These are phyloP conservation scores for Ophiostoma fasciatum DNA, from an alignment of 2,329 filamentous ascomycete species.

Conservation along the genomic window DNA sequence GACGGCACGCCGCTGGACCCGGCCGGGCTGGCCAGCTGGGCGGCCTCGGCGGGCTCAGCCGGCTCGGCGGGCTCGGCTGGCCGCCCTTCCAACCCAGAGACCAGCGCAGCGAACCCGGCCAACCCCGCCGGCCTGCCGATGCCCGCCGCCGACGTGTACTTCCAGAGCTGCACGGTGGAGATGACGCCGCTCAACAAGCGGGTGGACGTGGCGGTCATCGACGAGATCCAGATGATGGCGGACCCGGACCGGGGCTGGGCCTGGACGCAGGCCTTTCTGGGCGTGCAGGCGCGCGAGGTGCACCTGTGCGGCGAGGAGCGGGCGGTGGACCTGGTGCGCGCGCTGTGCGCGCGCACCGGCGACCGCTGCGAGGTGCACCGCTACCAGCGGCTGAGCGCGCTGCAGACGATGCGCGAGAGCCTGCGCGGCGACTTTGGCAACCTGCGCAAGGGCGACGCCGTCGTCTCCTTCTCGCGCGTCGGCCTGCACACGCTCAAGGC, in stretches of 20 bases:
- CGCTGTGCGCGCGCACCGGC: conserved; percentile 63
- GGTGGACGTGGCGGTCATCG: conserved; percentile 85
- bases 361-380: conserved; percentile 69
- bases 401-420: conserved; percentile 50
- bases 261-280: conserved; percentile 84
- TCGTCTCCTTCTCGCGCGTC: conserved; percentile 75
- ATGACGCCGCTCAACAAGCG: conserved; percentile 47
- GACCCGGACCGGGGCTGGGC: conserved; percentile 72
- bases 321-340: conserved; percentile 61
- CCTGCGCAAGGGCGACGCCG: conserved; percentile 76
- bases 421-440: conserved; percentile 48
- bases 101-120: neutral
- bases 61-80: conserved; percentile 25
- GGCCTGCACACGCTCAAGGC: conserved; percentile 67
- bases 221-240: conserved; percentile 97
- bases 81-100: no score
- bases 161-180: conserved; percentile 85
- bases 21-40: neutral
- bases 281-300: conserved; percentile 73
- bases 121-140: no score
- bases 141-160: conserved; percentile 20
- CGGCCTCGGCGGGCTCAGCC: neutral
- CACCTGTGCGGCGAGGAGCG: conserved; percentile 89
- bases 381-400: conserved; percentile 70
- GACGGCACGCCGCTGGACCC: conserved; percentile 3